Evolutionary conservation across 495 filamentous ascomycete genomes (phyloP).

Genomic region (Aspergillus panamensis): DNA sequence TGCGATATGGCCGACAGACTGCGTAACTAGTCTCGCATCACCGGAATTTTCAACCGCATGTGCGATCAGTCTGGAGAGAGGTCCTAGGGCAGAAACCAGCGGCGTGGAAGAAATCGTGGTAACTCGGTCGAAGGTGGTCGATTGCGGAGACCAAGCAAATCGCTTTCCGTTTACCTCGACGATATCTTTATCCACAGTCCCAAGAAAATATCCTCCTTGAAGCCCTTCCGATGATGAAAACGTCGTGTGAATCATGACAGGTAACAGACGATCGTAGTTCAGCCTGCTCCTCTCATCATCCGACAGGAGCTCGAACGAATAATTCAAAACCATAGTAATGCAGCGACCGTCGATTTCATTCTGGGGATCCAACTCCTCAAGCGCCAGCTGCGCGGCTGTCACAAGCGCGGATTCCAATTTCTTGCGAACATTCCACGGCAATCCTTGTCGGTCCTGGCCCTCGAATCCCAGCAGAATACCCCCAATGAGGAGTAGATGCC

Average conservation of each 20-base stretch:
- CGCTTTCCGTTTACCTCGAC: slow-evolving; percentile 56
- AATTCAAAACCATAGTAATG: slow-evolving; percentile 71
- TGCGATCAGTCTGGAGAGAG: slow-evolving; percentile 71
- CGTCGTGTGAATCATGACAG: slow-evolving; percentile 63
- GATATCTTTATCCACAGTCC: slow-evolving; percentile 72
- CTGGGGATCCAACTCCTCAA: slow-evolving; percentile 50
- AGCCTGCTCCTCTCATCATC: slow-evolving; percentile 54
- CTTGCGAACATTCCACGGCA: slow-evolving; percentile 59
- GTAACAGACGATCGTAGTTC: slow-evolving; percentile 73
- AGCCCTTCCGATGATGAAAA: slow-evolving; percentile 72
- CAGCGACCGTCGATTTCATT: slow-evolving; percentile 57
- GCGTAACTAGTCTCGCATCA: slow-evolving; percentile 58
- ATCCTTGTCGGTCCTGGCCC: slow-evolving; percentile 57
- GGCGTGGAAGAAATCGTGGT: slow-evolving; percentile 60
- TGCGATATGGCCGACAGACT: slow-evolving; percentile 66
- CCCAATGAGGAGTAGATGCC: slow-evolving; percentile 75
- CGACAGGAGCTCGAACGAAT: slow-evolving; percentile 71
- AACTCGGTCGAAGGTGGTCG: slow-evolving; percentile 55
- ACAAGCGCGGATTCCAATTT: slow-evolving; percentile 75
- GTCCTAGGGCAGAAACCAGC: slow-evolving; percentile 71
- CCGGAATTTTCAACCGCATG: slow-evolving; percentile 65
- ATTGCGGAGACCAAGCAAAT: slow-evolving; percentile 67
- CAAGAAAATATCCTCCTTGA: slow-evolving; percentile 77
- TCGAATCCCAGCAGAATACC: slow-evolving; percentile 84
- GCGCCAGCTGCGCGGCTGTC: slow-evolving; percentile 71